These are phyloP conservation scores for Parathielavia hyrcaniae DNA, from an alignment of 495 filamentous ascomycete species.

Conservation along the genomic window DNA sequence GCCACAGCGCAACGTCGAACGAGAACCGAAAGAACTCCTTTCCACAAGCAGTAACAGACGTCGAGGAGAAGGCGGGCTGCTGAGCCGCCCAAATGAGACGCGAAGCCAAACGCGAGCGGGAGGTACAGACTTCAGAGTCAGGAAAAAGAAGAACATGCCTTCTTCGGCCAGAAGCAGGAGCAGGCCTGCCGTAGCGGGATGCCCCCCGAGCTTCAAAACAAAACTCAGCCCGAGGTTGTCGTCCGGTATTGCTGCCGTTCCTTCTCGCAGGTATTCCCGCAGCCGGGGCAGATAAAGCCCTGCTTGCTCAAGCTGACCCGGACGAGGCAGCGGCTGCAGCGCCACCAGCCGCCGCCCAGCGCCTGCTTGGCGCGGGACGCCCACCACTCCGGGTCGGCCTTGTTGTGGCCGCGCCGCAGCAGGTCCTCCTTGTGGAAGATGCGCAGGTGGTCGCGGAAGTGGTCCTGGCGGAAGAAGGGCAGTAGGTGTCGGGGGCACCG, in stretches of 20 bases:
- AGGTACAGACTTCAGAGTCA: too few species aligned
- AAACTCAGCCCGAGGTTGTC: neutral
- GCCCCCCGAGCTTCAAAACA: neutral
- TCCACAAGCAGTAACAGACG: neutral
- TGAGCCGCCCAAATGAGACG: too few species aligned
- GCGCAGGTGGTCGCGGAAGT: constrained; percentile 46
- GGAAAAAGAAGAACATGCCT: too few species aligned
- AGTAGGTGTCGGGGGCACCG: constrained; percentile 33
- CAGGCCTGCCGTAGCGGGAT: neutral
- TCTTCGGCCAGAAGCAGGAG: constrained; percentile 7
- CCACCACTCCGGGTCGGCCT: constrained; percentile 25
- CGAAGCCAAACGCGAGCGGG: too few species aligned
- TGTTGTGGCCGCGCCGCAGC: constrained; percentile 24
- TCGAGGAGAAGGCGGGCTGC: too few species aligned
- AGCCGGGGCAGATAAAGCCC: constrained; percentile 39
- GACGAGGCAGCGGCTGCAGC: constrained; percentile 42
- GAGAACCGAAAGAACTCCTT: neutral
- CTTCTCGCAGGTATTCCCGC: constrained; percentile 37
- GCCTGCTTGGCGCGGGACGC: constrained; percentile 9
- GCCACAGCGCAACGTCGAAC: too few species aligned
- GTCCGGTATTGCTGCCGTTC: constrained; percentile 27
- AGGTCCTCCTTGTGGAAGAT: constrained; percentile 49
- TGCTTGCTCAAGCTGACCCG: constrained; percentile 31
- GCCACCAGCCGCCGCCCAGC: constrained; percentile 41
- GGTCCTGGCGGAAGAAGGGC: constrained; percentile 41